Evolutionary conservation across 140 eudicot genomes (phyloP).

Genomic region (Oenanthe javanica): DNA sequence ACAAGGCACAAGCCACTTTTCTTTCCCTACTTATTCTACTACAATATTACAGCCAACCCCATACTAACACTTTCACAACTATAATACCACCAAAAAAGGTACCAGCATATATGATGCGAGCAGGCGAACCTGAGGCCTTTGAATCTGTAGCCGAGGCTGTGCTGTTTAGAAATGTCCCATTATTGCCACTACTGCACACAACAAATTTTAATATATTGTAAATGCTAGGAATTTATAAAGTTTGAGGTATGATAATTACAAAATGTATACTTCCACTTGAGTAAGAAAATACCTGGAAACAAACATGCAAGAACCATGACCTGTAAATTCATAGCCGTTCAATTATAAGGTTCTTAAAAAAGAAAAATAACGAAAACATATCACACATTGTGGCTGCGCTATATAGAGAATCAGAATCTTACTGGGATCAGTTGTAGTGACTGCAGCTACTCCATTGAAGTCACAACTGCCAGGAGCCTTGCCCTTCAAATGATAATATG

Average conservation of each 20-base stretch:
- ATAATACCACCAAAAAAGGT: background rate
- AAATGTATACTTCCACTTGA: background rate
- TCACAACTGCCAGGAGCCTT: conserved; percentile 74
- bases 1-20: background rate
- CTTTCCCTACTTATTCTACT: background rate
- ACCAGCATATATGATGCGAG: background rate
- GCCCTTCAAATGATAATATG: conserved; percentile 65
- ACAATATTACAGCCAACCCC: background rate
- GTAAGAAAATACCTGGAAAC: conserved; percentile 35
- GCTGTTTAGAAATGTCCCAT: conserved; percentile 33
- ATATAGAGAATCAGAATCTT: conserved; percentile 8
- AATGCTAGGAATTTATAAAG: background rate
- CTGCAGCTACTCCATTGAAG: conserved; percentile 76
- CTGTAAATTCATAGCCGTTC: conserved; percentile 23
- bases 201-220: background rate
- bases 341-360: no score
- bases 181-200: conserved; percentile 18
- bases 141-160: conserved; percentile 39
- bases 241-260: background rate
- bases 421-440: conserved; percentile 83
- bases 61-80: background rate
- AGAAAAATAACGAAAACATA: background rate
- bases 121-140: conserved; percentile 21
- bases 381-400: background rate
- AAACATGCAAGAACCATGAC: conserved; percentile 43